Percentiles rank a stretch among this genome's conserved stretches.
phyloP scores from a whole-genome alignment of 148 eudicot genomes.

The Spergularia marina region DNA sequence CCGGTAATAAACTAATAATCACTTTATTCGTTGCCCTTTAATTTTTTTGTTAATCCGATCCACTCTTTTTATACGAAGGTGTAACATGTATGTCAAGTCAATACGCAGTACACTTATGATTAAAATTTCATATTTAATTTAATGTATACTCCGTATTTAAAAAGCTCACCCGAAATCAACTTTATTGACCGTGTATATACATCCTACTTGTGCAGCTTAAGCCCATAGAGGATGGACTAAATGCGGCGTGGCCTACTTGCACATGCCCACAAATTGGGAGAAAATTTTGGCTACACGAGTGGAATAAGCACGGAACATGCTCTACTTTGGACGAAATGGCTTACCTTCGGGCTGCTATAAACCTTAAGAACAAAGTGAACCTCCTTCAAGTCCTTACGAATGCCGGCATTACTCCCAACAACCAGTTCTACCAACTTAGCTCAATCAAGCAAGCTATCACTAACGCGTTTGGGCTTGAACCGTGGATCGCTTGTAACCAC shows the following conservation, averaged over 20 bases:
- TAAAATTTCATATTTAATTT: too few species aligned
- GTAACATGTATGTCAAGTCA: too few species aligned
- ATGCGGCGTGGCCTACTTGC: slow-evolving; percentile 42
- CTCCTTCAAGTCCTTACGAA: slow-evolving; percentile 32
- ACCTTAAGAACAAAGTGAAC: slow-evolving; percentile 25
- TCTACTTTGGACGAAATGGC: slow-evolving; percentile 31
- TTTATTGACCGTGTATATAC: too few species aligned
- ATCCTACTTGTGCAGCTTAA: slow-evolving; percentile 6
- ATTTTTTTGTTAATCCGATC: not conserved
- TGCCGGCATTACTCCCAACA: slow-evolving; percentile 35
- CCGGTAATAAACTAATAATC: too few species aligned
- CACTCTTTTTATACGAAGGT: too few species aligned
- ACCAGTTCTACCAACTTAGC: slow-evolving; percentile 20
- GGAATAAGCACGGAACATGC: slow-evolving; percentile 52
- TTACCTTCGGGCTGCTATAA: slow-evolving; percentile 39
- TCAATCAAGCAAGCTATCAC: slow-evolving; percentile 23
- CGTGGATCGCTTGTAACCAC: slow-evolving; percentile 30
- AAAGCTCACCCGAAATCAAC: too few species aligned
- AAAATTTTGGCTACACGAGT: slow-evolving; percentile 50
- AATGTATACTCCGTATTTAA: too few species aligned
- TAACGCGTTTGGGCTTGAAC: slow-evolving; percentile 14
- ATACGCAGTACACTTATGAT: too few species aligned
- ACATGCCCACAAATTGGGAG: slow-evolving; percentile 40
- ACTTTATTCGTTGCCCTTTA: not conserved
- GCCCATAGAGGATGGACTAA: slow-evolving; percentile 15